Conservation (phyloP, 2,329 filamentous ascomycete genomes). For the Xylariaceae sp. region DNA sequence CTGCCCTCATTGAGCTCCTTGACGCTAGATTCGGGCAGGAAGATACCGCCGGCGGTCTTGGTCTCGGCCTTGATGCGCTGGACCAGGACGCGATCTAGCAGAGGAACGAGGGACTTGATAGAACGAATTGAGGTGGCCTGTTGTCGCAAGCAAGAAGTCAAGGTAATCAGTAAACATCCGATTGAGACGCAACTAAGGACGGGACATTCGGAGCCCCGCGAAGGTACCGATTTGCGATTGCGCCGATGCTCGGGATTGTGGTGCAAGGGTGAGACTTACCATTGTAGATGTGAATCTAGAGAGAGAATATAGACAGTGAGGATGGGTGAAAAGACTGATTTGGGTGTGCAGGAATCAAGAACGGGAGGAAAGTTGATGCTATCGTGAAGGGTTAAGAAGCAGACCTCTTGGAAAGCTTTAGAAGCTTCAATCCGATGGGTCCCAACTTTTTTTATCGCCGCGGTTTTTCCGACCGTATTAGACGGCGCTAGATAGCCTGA, state of each 20-base stretch:
- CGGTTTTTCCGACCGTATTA: constrained; percentile 30
- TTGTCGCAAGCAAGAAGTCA: constrained; percentile 1
- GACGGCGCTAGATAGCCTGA: not conserved
- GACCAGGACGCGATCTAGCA: constrained; percentile 96
- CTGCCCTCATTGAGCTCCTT: constrained; percentile 98
- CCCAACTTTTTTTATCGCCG: constrained; percentile 28
- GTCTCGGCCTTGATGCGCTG: constrained; percentile 96
- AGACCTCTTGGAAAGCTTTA: constrained; percentile 31
- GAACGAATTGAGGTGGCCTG: constrained; percentile 78
- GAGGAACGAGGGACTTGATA: constrained; percentile 90
- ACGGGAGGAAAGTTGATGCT: constrained; percentile 28
- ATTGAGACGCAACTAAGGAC: not conserved
- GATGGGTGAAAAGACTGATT: not conserved
- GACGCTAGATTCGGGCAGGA: constrained; percentile 92
- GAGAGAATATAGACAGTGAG: not conserved
- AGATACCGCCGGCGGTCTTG: constrained; percentile 95
- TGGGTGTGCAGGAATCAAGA: constrained; percentile 6
- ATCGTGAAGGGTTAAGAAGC: constrained; percentile 24
- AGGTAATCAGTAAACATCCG: not conserved
- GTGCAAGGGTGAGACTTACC: constrained; percentile 21
- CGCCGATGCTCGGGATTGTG: too few relatives aligned
- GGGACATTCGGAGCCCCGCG: not conserved
- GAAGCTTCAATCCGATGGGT: constrained; percentile 27
- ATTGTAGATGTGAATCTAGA: constrained; percentile 22
- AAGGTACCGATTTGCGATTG: not conserved